phyloP scores from a whole-genome alignment of 495 filamentous ascomycete species.

The Talaromyces adpressus region DNA sequence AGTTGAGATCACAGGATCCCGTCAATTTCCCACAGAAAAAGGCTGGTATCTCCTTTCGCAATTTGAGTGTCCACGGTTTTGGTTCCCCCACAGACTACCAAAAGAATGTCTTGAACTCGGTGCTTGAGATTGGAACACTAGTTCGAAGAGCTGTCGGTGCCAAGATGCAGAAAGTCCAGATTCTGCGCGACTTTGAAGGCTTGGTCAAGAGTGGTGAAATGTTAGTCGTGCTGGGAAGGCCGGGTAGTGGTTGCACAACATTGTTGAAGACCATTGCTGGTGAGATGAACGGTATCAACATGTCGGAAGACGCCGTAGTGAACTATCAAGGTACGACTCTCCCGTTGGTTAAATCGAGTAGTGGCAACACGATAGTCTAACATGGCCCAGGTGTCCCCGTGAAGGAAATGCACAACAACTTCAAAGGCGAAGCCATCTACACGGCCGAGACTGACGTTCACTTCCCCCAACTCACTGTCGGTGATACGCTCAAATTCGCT shows the following conservation, averaged over 20 bases:
- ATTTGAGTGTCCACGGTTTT: slow-evolving; percentile 71
- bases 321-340: slow-evolving; percentile 59
- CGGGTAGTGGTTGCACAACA: slow-evolving; percentile 72
- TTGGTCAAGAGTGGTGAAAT: slow-evolving; percentile 73
- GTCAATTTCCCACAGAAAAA: slow-evolving; percentile 37
- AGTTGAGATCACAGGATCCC: slow-evolving; percentile 39
- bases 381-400: slow-evolving; percentile 13
- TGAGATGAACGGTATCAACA: slow-evolving; percentile 64
- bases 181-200: slow-evolving; percentile 72
- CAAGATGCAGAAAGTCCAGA: slow-evolving; percentile 51
- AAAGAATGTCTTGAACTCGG: slow-evolving; percentile 67
- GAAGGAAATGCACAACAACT: slow-evolving; percentile 53
- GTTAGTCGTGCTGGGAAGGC: slow-evolving; percentile 70
- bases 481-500: slow-evolving; percentile 74
- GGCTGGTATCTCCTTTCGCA: slow-evolving; percentile 45
- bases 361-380: background rate
- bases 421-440: slow-evolving; percentile 76
- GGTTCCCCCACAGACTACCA: slow-evolving; percentile 75
- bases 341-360: background rate
- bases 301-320: slow-evolving; percentile 57
- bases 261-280: slow-evolving; percentile 75
- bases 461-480: slow-evolving; percentile 75
- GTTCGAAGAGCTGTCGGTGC: slow-evolving; percentile 35
- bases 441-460: slow-evolving; percentile 75
- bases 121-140: slow-evolving; percentile 46